phyloP scores from a whole-genome alignment of 2,329 filamentous ascomycete species.

The Emmonsiellopsis sp. region DNA sequence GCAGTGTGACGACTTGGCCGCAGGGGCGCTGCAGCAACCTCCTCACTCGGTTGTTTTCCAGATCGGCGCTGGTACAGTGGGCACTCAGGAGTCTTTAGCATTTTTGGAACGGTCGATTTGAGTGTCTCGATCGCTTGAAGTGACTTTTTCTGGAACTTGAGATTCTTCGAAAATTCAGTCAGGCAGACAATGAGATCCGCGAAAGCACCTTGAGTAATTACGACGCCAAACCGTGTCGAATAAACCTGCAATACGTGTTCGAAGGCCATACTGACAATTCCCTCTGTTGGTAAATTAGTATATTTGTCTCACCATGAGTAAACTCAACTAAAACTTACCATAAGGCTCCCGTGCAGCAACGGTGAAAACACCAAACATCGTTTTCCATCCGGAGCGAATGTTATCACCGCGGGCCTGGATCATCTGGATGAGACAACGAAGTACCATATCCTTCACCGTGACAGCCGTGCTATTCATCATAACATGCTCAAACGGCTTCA shows the following conservation, averaged over 20 bases:
- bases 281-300: constrained; percentile 47
- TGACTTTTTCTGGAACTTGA: constrained; percentile 97
- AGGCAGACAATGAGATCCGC: constrained; percentile 92
- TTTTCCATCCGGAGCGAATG: constrained; percentile 95
- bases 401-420: constrained; percentile 94
- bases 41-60: constrained; percentile 24
- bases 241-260: constrained; percentile 96
- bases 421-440: constrained; percentile 97
- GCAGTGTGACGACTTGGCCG: constrained; percentile 72
- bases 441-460: constrained; percentile 92
- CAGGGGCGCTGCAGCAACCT: constrained; percentile 29
- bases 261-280: constrained; percentile 91
- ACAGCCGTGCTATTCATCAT: constrained; percentile 87
- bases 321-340: constrained; percentile 34
- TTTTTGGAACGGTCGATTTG: constrained; percentile 85
- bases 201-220: constrained; percentile 93
- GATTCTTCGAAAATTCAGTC: constrained; percentile 98
- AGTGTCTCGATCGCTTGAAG: constrained; percentile 90
- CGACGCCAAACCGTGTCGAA: constrained; percentile 87
- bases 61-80: constrained; percentile 63
- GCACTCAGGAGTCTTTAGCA: constrained; percentile 93
- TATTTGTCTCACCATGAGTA: not conserved
- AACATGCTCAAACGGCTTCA: constrained; percentile 97
- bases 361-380: constrained; percentile 98
- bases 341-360: constrained; percentile 88